phyloP scores from a whole-genome alignment of 2,329 filamentous ascomycete species.

The Ophiocordyceps polyrhachis-furcata region DNA sequence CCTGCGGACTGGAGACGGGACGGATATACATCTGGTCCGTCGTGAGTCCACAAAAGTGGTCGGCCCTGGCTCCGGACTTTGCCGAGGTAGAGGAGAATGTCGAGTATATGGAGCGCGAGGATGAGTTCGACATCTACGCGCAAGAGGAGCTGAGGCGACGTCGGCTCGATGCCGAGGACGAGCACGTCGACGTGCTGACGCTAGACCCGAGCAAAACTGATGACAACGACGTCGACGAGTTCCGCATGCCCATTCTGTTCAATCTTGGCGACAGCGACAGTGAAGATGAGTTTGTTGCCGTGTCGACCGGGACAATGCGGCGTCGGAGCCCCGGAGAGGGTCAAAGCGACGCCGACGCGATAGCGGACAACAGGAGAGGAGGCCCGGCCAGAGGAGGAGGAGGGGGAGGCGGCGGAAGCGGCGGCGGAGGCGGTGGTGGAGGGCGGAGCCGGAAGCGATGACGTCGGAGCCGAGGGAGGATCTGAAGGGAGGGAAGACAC shows the following conservation, averaged over 20 bases:
- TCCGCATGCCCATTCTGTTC: constrained; percentile 83
- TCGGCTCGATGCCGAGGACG: constrained; percentile 77
- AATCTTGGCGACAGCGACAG: constrained; percentile 88
- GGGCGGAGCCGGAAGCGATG: background rate
- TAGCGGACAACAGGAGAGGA: constrained; percentile 26
- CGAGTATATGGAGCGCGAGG: constrained; percentile 85
- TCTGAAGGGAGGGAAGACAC: background rate
- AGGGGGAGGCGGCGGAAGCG: constrained; percentile 19
- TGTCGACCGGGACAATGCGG: constrained; percentile 65
- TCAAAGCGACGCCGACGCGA: constrained; percentile 40
- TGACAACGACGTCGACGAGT: constrained; percentile 41
- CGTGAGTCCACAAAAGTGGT: constrained; percentile 90
- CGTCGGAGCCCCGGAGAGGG: constrained; percentile 64
- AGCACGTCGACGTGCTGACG: constrained; percentile 78
- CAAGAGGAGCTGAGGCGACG: constrained; percentile 88
- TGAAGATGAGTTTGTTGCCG: constrained; percentile 65
- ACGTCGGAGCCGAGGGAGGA: background rate
- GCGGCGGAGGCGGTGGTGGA: constrained; percentile 8
- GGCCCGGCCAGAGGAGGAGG: constrained; percentile 13
- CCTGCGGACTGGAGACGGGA: constrained; percentile 82
- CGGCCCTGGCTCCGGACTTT: constrained; percentile 88
- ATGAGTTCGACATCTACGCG: constrained; percentile 95
- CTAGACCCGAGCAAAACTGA: constrained; percentile 47
- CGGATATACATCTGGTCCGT: constrained; percentile 95
- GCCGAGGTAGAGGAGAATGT: constrained; percentile 96